Conservation (phyloP, 192 early-diverging fungal genomes). For the Phycomyces nitens region DNA sequence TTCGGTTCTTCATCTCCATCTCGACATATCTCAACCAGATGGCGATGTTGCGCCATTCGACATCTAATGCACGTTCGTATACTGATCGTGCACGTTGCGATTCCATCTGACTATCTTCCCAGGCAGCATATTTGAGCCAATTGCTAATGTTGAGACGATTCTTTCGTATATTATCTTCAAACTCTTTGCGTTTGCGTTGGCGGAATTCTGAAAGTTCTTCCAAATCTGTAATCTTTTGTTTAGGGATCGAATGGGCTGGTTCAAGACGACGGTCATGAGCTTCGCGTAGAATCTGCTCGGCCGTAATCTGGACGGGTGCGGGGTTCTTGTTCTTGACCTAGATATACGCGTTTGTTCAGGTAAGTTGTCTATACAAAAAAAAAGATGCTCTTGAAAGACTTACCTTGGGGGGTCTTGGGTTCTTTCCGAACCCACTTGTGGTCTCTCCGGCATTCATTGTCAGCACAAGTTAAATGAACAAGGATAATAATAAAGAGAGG, state of each 20-base stretch:
- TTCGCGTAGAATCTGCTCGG: constrained; percentile 97
- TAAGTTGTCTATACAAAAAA: background rate
- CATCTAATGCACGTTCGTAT: constrained; percentile 91
- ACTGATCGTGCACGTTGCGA: constrained; percentile 80
- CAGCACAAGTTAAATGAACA: background rate
- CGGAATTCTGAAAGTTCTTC: constrained; percentile 93
- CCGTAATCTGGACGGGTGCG: constrained; percentile 96
- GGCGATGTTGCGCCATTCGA: constrained; percentile 82
- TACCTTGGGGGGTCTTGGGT: constrained; percentile 37
- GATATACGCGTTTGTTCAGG: background rate
- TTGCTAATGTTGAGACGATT: constrained; percentile 83
- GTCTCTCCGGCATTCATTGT: constrained; percentile 17
- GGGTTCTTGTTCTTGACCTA: constrained; percentile 98
- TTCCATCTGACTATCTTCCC: constrained; percentile 93
- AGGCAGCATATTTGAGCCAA: constrained; percentile 94
- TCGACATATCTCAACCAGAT: constrained; percentile 93
- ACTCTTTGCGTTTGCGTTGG: constrained; percentile 86
- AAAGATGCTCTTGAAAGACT: background rate
- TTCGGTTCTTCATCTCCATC: constrained; percentile 97
- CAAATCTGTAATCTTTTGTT: constrained; percentile 87
- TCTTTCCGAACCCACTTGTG: constrained; percentile 30
- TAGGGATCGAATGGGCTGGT: constrained; percentile 58
- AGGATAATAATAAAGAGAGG: background rate
- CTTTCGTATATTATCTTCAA: constrained; percentile 85
- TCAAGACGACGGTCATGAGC: constrained; percentile 78